Evolutionary conservation across 371 early-diverging fungal species (phyloP).

Genomic region (Lichtheimia ornata): DNA sequence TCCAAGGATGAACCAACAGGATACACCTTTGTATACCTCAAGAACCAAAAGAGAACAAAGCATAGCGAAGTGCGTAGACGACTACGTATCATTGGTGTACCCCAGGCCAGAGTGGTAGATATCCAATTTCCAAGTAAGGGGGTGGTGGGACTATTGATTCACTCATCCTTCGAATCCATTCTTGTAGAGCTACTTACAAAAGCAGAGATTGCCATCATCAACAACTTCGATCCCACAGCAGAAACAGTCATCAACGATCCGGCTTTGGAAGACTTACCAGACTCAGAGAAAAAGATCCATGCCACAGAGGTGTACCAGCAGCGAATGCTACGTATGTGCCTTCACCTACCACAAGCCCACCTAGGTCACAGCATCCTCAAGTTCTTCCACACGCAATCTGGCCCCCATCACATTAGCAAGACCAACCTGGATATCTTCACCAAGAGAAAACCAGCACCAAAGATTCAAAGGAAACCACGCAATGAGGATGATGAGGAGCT

Average conservation of each 20-base stretch:
- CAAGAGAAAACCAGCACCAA: too few species aligned
- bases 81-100: neutral
- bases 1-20: neutral
- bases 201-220: neutral
- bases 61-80: neutral
- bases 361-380: neutral
- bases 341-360: neutral
- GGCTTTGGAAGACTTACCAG: neutral
- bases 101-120: neutral
- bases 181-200: neutral
- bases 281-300: neutral
- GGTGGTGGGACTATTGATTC: neutral
- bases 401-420: neutral
- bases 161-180: neutral
- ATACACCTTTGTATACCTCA: slow-evolving; percentile 5
- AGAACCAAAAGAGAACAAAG: neutral
- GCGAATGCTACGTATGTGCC: neutral
- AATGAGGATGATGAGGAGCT: too few species aligned
- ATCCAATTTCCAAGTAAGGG: neutral
- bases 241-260: neutral
- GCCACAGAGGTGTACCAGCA: neutral
- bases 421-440: neutral
- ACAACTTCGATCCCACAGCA: neutral
- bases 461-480: too few species aligned
- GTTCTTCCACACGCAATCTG: neutral